These are phyloP conservation scores for Aphelidium insulamus DNA, from an alignment of 371 early-diverging fungal species.

Conservation along the genomic window DNA sequence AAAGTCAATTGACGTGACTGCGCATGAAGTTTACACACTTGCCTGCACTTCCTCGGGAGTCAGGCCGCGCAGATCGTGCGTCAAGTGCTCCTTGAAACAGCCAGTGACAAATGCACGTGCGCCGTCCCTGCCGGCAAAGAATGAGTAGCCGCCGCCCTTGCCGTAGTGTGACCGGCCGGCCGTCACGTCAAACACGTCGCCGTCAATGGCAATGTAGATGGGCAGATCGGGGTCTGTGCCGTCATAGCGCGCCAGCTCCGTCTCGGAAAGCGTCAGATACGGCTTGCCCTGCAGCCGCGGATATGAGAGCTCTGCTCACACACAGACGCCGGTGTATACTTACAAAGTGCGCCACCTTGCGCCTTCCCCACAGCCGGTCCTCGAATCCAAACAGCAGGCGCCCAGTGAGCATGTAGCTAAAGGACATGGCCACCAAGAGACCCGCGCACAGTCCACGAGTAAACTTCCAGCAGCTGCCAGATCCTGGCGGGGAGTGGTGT, in stretches of 20 bases:
- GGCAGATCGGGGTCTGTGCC: constrained; percentile 51
- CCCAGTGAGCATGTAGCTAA: no score
- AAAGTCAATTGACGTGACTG: background rate
- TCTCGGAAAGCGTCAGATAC: no score
- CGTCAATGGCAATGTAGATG: constrained; percentile 69
- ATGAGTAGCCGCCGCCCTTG: constrained; percentile 53
- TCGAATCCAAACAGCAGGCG: no score
- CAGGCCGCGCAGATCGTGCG: constrained; percentile 77
- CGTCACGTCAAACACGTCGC: constrained; percentile 74
- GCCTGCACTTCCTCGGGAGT: constrained; percentile 40
- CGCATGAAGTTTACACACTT: constrained; percentile 2
- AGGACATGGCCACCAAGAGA: no score
- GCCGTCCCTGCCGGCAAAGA: constrained; percentile 84
- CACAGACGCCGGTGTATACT: no score
- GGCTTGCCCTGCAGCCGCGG: no score
- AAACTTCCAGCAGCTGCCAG: no score
- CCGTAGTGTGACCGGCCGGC: constrained; percentile 46
- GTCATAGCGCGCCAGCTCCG: constrained; percentile 49
- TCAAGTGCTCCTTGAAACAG: constrained; percentile 73
- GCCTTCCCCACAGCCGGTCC: no score
- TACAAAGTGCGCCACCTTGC: no score
- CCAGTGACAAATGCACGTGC: constrained; percentile 84
- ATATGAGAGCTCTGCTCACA: no score
- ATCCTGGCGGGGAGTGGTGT: no score
- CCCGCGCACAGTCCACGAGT: no score